Evolutionary conservation across 495 filamentous ascomycete genomes (phyloP), one percentile per base, ranked within the genome.

Genomic region (Podospora conica): DNA sequence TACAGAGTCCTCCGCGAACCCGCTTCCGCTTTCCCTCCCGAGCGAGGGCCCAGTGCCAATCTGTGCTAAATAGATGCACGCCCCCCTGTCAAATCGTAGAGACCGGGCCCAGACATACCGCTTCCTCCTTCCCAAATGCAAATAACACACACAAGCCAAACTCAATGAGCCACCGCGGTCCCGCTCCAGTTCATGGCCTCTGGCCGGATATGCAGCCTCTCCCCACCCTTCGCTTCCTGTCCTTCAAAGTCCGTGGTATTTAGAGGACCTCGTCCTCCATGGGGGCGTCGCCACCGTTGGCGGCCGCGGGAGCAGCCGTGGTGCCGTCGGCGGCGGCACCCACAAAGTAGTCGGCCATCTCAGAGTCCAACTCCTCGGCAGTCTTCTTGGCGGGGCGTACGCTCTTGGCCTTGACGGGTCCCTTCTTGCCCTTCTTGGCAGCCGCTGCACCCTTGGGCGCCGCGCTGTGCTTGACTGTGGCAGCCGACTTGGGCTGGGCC

Each of bases 341-440:
- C 22, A 80, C 85, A 70, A 94, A 96, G 79, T 96, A 97, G 70
- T 97, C 93, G 8, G 85, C 84, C 93, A 97, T 96, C 71, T 97
- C 93, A 9, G 90, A 91, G 75, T 97, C 93, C 11, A 97, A 83
- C 79, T 97, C 92, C 74, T 96, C 93, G 3, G 87, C 85, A 11
- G 91, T 93, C 87, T 96, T 96, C 87, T 96, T 96, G n/a, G 83
- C 77, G 7, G 86, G 86, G 60, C 91, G 90, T 66, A 81, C 75
- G 69, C 79, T 85, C 63, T 85, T 84, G 48, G 76, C 80, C 29
- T 82, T 77, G 65, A 80, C 59, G n/a, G 57, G 53, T 1, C 53
- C 77, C 69, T 85, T 83, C 77, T 80, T 80, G 58, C 82, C 83
- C 48, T 82, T 81, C 69, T 81, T 80, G 63, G 80, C 81, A 55